Evolutionary conservation across 345 rosid genomes (phyloP), one percentile per base, ranked within the genome.

Genomic region (Eucalyptus grandis): DNA sequence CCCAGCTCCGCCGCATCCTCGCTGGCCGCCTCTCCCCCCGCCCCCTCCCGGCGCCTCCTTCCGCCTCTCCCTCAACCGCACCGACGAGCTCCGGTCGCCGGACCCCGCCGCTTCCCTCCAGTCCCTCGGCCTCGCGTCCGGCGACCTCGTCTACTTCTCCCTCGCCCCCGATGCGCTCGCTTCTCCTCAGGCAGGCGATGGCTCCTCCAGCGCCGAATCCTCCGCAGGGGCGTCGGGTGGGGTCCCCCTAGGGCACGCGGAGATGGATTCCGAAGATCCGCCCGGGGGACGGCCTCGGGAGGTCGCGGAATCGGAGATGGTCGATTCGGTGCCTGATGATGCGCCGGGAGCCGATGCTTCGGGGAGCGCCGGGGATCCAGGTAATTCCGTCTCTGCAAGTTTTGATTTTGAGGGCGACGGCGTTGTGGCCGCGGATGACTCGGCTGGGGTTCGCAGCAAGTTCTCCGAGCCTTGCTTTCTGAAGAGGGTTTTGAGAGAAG

Each of bases 121-220:
- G 5, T 94, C 96, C 40, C 94, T 95, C 31, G 98, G 99, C 26
- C 89, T 98, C 16, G 87, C 95, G 31, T 89, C 96, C 69, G 99
- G 99, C 49, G 98, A 96, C 90, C 94, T 96, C 6, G 54, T 96
- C 77, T 96, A 93, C 87, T 96, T 91, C 93, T 91, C 98, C 86
- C 89, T 88, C n/a, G 46, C 89, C 80, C 92, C 93, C 24, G 37
- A 81, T 24, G 90, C 89, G 37, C 92, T 90, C 54, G 49, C 91
- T 15, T 37, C 88, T 56, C 30, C 62, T 86, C 47, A 24, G 46
- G 31, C 14, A 17, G 50, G n/a, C 8, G 26, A 88, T 88, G 16
- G 43, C 77, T 27, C 37, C 87, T 85, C 31, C 31, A 31, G 22
- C 60, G 77, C 88, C 62, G 14, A 90, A 54, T 88, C 43, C 87